These are phyloP conservation scores for Dacryopinax spathularia DNA, from an alignment of 768 basidiomycete species.

Conservation along the genomic window DNA sequence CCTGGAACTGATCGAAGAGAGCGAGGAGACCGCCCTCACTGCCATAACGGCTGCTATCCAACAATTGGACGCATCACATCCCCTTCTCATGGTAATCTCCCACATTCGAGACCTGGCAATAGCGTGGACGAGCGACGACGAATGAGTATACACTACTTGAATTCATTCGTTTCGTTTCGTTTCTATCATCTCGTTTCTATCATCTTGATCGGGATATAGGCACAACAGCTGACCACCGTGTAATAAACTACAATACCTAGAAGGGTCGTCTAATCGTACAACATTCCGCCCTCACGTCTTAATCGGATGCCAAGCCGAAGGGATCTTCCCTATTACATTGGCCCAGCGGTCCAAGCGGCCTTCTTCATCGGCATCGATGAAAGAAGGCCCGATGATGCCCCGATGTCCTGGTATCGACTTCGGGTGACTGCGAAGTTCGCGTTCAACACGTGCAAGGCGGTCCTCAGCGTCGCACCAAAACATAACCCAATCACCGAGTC, in stretches of 20 bases:
- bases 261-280: not conserved
- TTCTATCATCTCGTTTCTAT: not conserved
- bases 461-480: slow-evolving; percentile 99
- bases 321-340: slow-evolving; percentile 50
- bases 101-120: not conserved
- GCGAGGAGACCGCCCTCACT: slow-evolving; percentile 68
- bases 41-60: slow-evolving; percentile 38
- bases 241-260: slow-evolving; percentile 1
- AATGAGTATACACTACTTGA: not conserved
- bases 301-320: slow-evolving; percentile 51
- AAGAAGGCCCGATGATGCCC: slow-evolving; percentile 39
- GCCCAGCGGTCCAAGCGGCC: slow-evolving; percentile 60
- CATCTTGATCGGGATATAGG: not conserved
- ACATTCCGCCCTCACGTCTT: not conserved
- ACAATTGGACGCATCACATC: not conserved
- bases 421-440: slow-evolving; percentile 39
- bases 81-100: not conserved
- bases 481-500: slow-evolving; percentile 67
- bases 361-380: slow-evolving; percentile 61
- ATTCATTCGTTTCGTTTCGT: not conserved
- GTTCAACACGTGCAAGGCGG: slow-evolving; percentile 33
- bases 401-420: slow-evolving; percentile 36
- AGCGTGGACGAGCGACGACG: not conserved
- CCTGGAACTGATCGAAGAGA: slow-evolving; percentile 57
- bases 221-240: not conserved